These are phyloP conservation scores for Zygosaccharomyces bisporus DNA, from an alignment of 805 yeast species.

Conservation along the genomic window DNA sequence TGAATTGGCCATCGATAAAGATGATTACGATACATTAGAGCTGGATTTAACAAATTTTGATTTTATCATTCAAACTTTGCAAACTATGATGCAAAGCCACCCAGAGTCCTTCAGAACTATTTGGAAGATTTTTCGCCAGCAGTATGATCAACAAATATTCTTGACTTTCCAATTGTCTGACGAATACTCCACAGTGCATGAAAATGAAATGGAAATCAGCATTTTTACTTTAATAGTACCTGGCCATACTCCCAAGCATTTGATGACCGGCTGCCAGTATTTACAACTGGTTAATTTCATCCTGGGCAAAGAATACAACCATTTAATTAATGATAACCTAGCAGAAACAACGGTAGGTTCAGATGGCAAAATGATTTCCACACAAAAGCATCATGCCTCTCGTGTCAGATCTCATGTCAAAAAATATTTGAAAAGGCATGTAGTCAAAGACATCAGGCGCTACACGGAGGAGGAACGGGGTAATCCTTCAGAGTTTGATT, in stretches of 20 bases:
- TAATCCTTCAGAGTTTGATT: conserved; percentile 10
- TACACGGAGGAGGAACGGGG: conserved; percentile 16
- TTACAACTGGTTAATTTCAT: conserved; percentile 20
- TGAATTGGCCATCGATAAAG: conserved; percentile 11
- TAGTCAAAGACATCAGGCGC: conserved; percentile 18
- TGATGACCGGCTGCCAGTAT: conserved; percentile 22
- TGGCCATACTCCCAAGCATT: conserved; percentile 16
- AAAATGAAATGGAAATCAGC: conserved; percentile 13
- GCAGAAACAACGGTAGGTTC: conserved; percentile 22
- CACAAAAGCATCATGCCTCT: conserved; percentile 22
- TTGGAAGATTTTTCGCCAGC: conserved; percentile 18
- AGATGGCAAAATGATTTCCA: conserved; percentile 22
- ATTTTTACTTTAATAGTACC: conserved; percentile 13
- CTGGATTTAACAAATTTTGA: conserved; percentile 12
- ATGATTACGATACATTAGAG: conserved; percentile 9
- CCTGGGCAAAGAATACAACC: conserved; percentile 19
- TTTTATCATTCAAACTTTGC: conserved; percentile 6
- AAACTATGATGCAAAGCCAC: conserved; percentile 1
- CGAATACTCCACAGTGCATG: conserved; percentile 9
- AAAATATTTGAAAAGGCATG: conserved; percentile 20
- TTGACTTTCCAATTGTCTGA: conserved; percentile 15
- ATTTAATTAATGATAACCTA: conserved; percentile 18
- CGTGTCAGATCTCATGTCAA: conserved; percentile 23
- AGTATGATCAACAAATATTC: conserved; percentile 12
- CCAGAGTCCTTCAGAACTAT: conserved; percentile 16